Percentiles rank a stretch among this genome's conserved stretches.
These are phyloP conservation scores for Leptographium lundbergii DNA, from an alignment of 2,329 filamentous ascomycete species.

Conservation along the genomic window DNA sequence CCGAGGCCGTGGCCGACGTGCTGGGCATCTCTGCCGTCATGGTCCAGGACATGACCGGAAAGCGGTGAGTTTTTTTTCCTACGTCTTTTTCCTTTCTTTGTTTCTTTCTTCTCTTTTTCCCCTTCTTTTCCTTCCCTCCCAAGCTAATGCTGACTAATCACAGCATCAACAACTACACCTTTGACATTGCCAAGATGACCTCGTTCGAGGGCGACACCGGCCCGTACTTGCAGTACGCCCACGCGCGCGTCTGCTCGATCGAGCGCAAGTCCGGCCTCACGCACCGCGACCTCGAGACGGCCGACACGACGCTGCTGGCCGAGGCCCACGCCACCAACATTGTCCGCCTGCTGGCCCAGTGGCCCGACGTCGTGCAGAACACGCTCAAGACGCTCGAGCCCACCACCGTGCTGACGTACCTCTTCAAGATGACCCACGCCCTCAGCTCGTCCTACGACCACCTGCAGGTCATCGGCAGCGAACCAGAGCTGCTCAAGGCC, in stretches of 20 bases:
- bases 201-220: slow-evolving; percentile 79
- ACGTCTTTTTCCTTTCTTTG: neutral
- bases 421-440: slow-evolving; percentile 78
- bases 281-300: slow-evolving; percentile 44
- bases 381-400: slow-evolving; percentile 73
- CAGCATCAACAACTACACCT: slow-evolving; percentile 50
- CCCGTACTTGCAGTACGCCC: slow-evolving; percentile 74
- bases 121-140: too few relatives aligned
- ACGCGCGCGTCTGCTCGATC: slow-evolving; percentile 58
- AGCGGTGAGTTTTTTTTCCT: slow-evolving; percentile 25
- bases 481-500: slow-evolving; percentile 56
- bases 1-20: slow-evolving; percentile 68
- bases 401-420: slow-evolving; percentile 40
- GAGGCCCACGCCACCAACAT: slow-evolving; percentile 64
- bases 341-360: slow-evolving; percentile 65
- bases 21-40: slow-evolving; percentile 92
- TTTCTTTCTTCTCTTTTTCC: neutral
- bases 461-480: slow-evolving; percentile 68
- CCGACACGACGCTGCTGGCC: slow-evolving; percentile 55
- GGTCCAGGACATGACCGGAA: slow-evolving; percentile 96
- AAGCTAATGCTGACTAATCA: slow-evolving; percentile 14
- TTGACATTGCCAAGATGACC: slow-evolving; percentile 72
- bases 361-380: slow-evolving; percentile 74
- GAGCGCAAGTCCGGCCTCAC: slow-evolving; percentile 41
- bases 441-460: slow-evolving; percentile 73